Evolutionary conservation across 805 yeast species (phyloP), one percentile per base, ranked within the genome.

Genomic region (Hanseniaspora jakobsenii): DNA sequence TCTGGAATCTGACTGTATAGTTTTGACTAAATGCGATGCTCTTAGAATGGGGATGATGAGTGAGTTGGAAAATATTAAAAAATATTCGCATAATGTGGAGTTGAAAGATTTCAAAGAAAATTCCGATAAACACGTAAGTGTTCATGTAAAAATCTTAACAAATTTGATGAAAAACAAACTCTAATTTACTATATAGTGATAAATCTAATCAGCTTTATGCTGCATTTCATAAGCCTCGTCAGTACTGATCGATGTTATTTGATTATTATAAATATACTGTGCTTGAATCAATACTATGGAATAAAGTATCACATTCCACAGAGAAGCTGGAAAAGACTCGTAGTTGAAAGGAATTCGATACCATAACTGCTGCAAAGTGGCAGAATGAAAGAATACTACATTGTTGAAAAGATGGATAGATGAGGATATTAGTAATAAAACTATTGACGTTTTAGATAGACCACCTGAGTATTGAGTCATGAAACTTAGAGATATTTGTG

Each of bases 1-100:
- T 60, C 66, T 91, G 47, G 98, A 91, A 62, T 72, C 89, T 6
- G 89, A 91, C 56, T 93, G 87, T 0, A 65, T 91, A 1, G 60
- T 89, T 1, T 63, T 86, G 12, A 87, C 96, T 1, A 71, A 66
- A 43, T 87, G 83, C 57, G 62, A 66, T 14, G 65, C 63, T 2
- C 66, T 89, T 50, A 77, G 77, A 55, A 40, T 51, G 4, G 55
- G 65, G 38, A 78, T 87, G 81, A 61, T 62, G 24, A 52, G 52
- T 1, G 97, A 87, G 59, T 64, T 85, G 28, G 70, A 71, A 13
- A 68, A 83, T 58, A 64, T 86, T 40, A 61, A 70, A 62, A 50
- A 58, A 19, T 61, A 75, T 55, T 73, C 89, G 2, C 61, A 61
- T 12, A 65, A 66, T 38, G 65, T 86, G 50, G 64, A 64, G 5